Conservation (phyloP, 2,329 filamentous ascomycete species). For the Alternaria arbusti region DNA sequence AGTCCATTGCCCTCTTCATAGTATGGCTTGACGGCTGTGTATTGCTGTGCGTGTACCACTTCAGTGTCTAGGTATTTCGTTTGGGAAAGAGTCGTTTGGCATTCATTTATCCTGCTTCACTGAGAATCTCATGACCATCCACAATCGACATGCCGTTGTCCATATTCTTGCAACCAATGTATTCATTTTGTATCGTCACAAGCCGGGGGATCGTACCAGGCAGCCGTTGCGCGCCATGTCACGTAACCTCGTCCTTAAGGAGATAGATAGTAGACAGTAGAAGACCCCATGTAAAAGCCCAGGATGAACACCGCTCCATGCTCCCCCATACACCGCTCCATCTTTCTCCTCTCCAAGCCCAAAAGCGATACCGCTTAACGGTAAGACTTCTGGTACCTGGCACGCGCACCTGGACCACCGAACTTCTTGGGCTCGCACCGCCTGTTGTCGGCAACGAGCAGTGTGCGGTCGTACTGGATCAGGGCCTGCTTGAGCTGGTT, state of each 20-base stretch:
- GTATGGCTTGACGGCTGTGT: not conserved
- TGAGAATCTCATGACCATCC: not conserved
- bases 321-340: slow-evolving; percentile 29
- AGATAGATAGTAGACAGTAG: slow-evolving; percentile 23
- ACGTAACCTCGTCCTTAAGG: slow-evolving; percentile 33
- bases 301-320: slow-evolving; percentile 48
- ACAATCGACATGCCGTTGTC: not conserved
- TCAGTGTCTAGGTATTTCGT: not conserved
- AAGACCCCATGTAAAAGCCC: slow-evolving; percentile 46
- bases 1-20: not conserved
- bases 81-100: not conserved
- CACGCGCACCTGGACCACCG: slow-evolving; percentile 89
- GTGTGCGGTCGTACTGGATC: slow-evolving; percentile 93
- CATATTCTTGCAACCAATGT: slow-evolving; percentile 45
- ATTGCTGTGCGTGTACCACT: not conserved
- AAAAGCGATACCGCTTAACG: slow-evolving; percentile 68
- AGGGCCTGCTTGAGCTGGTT: slow-evolving; percentile 98
- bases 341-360: slow-evolving; percentile 8
- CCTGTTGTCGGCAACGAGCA: slow-evolving; percentile 98
- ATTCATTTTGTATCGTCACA: slow-evolving; percentile 51
- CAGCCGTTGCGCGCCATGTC: slow-evolving; percentile 35
- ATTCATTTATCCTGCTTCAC: slow-evolving; percentile 5
- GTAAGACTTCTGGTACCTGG: slow-evolving; percentile 99
- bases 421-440: slow-evolving; percentile 99
- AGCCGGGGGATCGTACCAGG: slow-evolving; percentile 38